phyloP scores from a whole-genome alignment of 345 rosid genomes.

The Euphorbia pulcherrima region DNA sequence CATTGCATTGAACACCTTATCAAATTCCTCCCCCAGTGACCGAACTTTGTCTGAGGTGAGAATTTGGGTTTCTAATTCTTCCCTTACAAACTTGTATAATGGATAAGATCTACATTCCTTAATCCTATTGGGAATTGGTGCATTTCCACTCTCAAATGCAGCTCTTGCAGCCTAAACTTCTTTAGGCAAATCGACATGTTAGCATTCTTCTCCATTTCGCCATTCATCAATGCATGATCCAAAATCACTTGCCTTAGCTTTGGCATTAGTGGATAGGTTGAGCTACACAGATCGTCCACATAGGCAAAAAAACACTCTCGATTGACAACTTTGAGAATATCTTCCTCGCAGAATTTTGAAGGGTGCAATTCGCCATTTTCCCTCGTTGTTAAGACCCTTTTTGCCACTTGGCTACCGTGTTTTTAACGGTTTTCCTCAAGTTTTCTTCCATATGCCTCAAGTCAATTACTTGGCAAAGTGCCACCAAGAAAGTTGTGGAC shows the following conservation, averaged over 20 bases:
- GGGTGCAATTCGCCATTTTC: slow-evolving; percentile 65
- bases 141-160: slow-evolving; percentile 43
- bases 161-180: slow-evolving; percentile 55
- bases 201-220: slow-evolving; percentile 45
- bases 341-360: slow-evolving; percentile 64
- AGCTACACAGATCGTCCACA: slow-evolving; percentile 68
- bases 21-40: slow-evolving; percentile 76
- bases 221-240: slow-evolving; percentile 56
- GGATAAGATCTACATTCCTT: slow-evolving; percentile 74
- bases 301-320: slow-evolving; percentile 58
- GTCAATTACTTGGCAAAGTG: slow-evolving; percentile 27
- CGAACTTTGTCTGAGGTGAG: slow-evolving; percentile 51
- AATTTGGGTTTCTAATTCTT: slow-evolving; percentile 48
- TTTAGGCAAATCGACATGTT: slow-evolving; percentile 56
- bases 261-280: slow-evolving; percentile 65
- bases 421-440: slow-evolving; percentile 18
- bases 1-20: slow-evolving; percentile 60
- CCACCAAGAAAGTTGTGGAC: slow-evolving; percentile 27
- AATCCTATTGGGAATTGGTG: slow-evolving; percentile 50
- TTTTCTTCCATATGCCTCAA: slow-evolving; percentile 29
- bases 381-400: slow-evolving; percentile 34
- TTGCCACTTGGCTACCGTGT: slow-evolving; percentile 21
- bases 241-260: slow-evolving; percentile 71
- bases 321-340: slow-evolving; percentile 60
- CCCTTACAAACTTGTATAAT: slow-evolving; percentile 57